Evolutionary conservation across 192 early-diverging fungal genomes (phyloP), one percentile per base, ranked within the genome.

Genomic region (Pilaira anomala): DNA sequence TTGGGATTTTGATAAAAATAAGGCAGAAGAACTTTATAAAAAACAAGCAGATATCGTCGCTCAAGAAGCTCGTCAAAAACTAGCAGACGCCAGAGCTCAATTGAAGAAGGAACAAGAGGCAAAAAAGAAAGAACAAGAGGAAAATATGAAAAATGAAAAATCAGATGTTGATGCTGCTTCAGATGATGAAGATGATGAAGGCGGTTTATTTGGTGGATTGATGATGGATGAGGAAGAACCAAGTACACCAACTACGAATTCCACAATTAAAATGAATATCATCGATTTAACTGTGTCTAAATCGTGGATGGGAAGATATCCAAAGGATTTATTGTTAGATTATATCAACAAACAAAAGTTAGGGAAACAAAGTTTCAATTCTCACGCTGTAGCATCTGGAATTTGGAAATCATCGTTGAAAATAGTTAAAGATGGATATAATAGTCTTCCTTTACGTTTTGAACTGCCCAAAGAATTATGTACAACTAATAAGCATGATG

Each of bases 1-100:
- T 45, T 74, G 73, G 53, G 66, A 76, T 0, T 80, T 73, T 42
- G 61, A 76, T 36, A 73, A 74, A 19, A 62, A 63, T 45, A 39
- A 72, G 28, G 65, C 73, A 3, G 62, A 79, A 2, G 41, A 59
- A 7, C 33, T 59, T 68, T 48, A 33, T 66, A 24, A 25, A 56
- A n/a, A 72, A 71, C 22, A 56, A 72, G 22, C 28, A 48, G 8
- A 21, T 63, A 19, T 9, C 6, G 11, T 36, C 5, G 33, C 6
- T 64, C 52, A 28, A 68, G 69, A 36, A 4, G 11, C 6, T 11
- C 64, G 71, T 24, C 67, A 68, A 58, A 60, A 72, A 7, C 58
- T 65, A 11, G 52, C 45, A 9, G 68, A 76, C 44, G 65, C 63
- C 9, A 41, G 33, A 36, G 33, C 24, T 33, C 30, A 51, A 40